These are phyloP conservation scores for Fragosphaeria purpurea DNA, from an alignment of 2,329 filamentous ascomycete genomes.

Conservation along the genomic window DNA sequence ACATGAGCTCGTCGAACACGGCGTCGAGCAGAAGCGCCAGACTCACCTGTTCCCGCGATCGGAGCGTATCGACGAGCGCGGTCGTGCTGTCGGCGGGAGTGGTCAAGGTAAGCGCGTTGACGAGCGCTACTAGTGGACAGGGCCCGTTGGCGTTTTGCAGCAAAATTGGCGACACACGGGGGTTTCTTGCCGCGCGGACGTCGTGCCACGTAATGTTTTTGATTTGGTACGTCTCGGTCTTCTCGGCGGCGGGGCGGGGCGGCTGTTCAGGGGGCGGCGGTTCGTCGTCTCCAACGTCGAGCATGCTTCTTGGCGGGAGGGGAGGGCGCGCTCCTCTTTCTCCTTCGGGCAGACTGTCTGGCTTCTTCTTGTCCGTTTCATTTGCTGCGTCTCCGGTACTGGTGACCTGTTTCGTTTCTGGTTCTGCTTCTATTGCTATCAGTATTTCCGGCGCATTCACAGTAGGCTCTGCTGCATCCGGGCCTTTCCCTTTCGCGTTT, in stretches of 20 bases:
- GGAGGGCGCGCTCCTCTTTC: slow-evolving; percentile 18
- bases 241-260: slow-evolving; percentile 33
- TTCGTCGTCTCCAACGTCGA: slow-evolving; percentile 13
- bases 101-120: slow-evolving; percentile 82
- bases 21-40: slow-evolving; percentile 77
- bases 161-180: slow-evolving; percentile 74
- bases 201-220: slow-evolving; percentile 86
- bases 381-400: too few species aligned
- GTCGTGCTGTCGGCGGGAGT: slow-evolving; percentile 58
- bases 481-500: slow-evolving; percentile 2
- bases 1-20: slow-evolving; percentile 88
- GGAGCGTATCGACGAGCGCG: slow-evolving; percentile 66
- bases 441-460: slow-evolving; percentile 9
- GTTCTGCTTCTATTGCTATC: not conserved
- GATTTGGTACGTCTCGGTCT: slow-evolving; percentile 77
- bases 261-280: slow-evolving; percentile 19
- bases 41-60: slow-evolving; percentile 77
- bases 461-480: not conserved
- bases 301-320: slow-evolving; percentile 11
- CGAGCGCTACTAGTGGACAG: slow-evolving; percentile 82
- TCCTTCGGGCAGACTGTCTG: not conserved
- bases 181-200: slow-evolving; percentile 43
- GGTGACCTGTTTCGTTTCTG: not conserved
- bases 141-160: slow-evolving; percentile 92
- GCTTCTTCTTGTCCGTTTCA: too few species aligned